phyloP scores from a whole-genome alignment of 202 grass and related monocot species.

The Musa balbisiana region DNA sequence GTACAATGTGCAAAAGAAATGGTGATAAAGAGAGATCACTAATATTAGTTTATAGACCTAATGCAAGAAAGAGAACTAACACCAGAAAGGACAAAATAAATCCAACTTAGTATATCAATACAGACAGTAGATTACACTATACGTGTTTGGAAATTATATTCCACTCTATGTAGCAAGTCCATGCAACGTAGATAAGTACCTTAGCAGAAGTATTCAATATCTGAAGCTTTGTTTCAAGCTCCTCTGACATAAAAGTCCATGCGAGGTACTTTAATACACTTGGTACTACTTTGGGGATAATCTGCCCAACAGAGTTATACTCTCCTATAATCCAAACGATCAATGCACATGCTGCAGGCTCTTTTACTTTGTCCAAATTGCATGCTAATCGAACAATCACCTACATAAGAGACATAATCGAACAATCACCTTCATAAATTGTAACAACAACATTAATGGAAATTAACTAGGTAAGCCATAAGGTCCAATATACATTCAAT shows the following conservation, averaged over 20 bases:
- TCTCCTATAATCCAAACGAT: conserved; percentile 91
- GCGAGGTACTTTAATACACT: conserved; percentile 75
- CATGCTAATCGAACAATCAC: conserved; percentile 74
- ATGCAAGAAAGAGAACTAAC: not conserved
- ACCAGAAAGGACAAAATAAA: not conserved
- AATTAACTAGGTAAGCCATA: not conserved
- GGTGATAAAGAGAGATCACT: too few species aligned
- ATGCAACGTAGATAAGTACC: conserved; percentile 28
- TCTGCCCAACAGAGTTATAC: conserved; percentile 51
- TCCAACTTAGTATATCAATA: too few species aligned
- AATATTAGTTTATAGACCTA: too few species aligned
- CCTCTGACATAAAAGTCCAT: conserved; percentile 64
- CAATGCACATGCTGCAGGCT: conserved; percentile 59
- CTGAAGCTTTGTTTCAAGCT: conserved; percentile 80
- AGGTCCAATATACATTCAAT: too few species aligned
- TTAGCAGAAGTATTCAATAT: conserved; percentile 79
- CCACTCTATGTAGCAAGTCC: not conserved
- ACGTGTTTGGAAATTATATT: not conserved
- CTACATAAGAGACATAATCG: conserved; percentile 44
- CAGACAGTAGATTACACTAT: too few species aligned
- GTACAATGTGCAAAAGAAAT: too few species aligned
- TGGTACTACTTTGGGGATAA: conserved; percentile 67
- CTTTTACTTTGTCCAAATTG: conserved; percentile 67
- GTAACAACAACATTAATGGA: not conserved
- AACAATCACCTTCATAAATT: conserved; percentile 67